A percentile compares a stretch with the other conserved stretches of the same genome.
Evolutionary conservation across 192 early-diverging fungal genomes (phyloP).

Genomic region (Podila verticillata): DNA sequence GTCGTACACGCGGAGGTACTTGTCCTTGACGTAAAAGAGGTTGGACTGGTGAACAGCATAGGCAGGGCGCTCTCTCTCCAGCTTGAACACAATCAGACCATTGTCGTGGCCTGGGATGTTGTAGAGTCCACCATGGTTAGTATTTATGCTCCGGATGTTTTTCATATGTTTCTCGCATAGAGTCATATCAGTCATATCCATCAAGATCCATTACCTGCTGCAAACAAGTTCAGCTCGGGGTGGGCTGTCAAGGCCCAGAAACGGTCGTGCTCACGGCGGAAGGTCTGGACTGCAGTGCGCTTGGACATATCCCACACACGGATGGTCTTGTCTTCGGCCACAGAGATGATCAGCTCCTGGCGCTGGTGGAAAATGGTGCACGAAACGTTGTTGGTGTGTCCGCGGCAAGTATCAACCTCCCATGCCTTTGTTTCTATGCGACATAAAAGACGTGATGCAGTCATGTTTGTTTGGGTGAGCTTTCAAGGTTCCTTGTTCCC

Average conservation of each 20-base stretch:
- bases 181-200: not conserved
- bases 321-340: constrained; percentile 97
- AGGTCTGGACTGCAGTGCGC: constrained; percentile 93
- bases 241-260: constrained; percentile 97
- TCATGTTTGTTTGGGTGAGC: not conserved
- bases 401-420: constrained; percentile 99
- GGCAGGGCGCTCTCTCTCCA: constrained; percentile 97
- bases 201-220: constrained; percentile 73
- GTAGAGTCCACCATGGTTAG: not conserved
- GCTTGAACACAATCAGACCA: constrained; percentile 98
- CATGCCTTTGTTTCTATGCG: constrained; percentile 91
- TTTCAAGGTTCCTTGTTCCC: not conserved
- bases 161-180: not conserved
- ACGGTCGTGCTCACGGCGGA: constrained; percentile 93
- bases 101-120: constrained; percentile 86
- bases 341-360: constrained; percentile 93
- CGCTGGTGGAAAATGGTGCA: constrained; percentile 95
- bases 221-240: constrained; percentile 98
- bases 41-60: constrained; percentile 83
- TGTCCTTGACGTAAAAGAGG: constrained; percentile 91
- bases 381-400: constrained; percentile 98
- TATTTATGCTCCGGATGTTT: too few relatives aligned
- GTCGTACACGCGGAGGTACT: constrained; percentile 85
- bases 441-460: not conserved
- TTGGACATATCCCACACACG: constrained; percentile 98